Evolutionary conservation across 768 basidiomycete species (phyloP), one percentile per base, ranked within the genome.

Genomic region (Crassisporium funariophilum): DNA sequence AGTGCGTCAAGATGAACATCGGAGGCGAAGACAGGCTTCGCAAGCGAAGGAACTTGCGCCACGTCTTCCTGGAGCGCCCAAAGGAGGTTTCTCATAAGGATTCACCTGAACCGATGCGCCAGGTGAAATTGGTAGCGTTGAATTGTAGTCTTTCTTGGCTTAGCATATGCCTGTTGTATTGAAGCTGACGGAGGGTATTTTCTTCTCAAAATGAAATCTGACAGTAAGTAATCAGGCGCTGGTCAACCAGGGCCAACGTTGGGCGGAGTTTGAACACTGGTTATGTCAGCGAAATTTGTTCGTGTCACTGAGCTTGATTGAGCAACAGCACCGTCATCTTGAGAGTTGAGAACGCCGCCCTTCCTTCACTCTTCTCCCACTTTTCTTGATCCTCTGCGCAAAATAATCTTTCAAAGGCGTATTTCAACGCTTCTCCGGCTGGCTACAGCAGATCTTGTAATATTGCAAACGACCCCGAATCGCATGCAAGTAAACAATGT

Each of bases 1-100:
- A 65, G 84, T 95, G 79, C 81, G 94, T 19, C 79, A 82, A 49
- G 69, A 72, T 9, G 91, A 93, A 58, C 86, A 91, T 58, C 79
- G 84, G 25, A 84, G 78, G 63, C 77, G 78, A 41, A 74, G 79
- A 61, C 86, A 91, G 57, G 61, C 78, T 1, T 74, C 79, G 7
- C 84, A 88, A 56, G 79, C 78, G 2, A 86, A 81, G 60, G 81
- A 82, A 44, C 72, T 92, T 15, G 87, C 80, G 0, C 86, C 88
- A 31, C 78, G 82, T 29, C 66, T 91, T 20, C 89, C 88, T 35
- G 78, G 79, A 36, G 81, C 79, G 19, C 87, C 87, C 0, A 67
- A 48, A 11, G 66, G 67, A 24, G 51, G 42, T 42, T 34, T 69
- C 35, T 45, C 43, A 50, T 44, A 49, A 57, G 45, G 55, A 41